These are phyloP conservation scores for Diplosphaera chodatii DNA, from an alignment of 139 green algal genomes.

Conservation along the genomic window DNA sequence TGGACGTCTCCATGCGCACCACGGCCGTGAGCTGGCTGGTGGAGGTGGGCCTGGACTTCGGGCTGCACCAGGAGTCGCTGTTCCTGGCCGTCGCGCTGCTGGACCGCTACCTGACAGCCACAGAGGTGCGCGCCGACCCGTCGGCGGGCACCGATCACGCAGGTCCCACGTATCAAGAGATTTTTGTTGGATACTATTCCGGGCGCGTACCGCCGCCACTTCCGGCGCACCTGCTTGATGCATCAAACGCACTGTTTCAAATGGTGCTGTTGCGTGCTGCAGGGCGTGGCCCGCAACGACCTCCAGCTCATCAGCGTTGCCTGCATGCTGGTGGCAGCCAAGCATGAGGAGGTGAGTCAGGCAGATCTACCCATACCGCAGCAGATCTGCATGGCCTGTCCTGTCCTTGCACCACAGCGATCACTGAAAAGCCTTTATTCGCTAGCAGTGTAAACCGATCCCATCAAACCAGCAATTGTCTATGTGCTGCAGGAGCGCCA, in stretches of 20 bases:
- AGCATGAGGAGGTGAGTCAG: slow-evolving; percentile 40
- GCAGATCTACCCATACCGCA: not conserved
- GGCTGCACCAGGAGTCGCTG: slow-evolving; percentile 45
- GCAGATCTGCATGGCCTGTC: too few species aligned
- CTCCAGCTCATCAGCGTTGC: slow-evolving; percentile 52
- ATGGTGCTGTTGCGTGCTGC: not conserved
- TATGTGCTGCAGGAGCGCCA: slow-evolving; percentile 24
- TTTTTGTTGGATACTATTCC: too few species aligned
- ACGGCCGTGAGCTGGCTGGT: slow-evolving; percentile 44
- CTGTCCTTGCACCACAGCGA: too few species aligned
- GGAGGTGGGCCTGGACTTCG: slow-evolving; percentile 35
- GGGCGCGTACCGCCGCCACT: too few species aligned
- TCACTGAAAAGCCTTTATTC: too few species aligned
- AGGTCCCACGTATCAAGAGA: too few species aligned
- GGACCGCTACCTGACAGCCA: slow-evolving; percentile 42
- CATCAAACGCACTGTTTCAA: too few species aligned
- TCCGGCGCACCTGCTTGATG: too few species aligned
- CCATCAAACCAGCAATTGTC: too few species aligned
- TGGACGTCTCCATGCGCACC: slow-evolving; percentile 38
- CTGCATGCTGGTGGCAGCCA: slow-evolving; percentile 45
- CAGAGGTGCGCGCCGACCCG: slow-evolving; percentile 3
- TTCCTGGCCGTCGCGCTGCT: slow-evolving; percentile 28
- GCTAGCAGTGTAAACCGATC: too few species aligned
- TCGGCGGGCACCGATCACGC: too few species aligned
- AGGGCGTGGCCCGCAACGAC: slow-evolving; percentile 34